A percentile compares a stretch with the other conserved stretches of the same genome.
Evolutionary conservation across 495 filamentous ascomycete species (phyloP).

Genomic region (Pyrenula massariospora): DNA sequence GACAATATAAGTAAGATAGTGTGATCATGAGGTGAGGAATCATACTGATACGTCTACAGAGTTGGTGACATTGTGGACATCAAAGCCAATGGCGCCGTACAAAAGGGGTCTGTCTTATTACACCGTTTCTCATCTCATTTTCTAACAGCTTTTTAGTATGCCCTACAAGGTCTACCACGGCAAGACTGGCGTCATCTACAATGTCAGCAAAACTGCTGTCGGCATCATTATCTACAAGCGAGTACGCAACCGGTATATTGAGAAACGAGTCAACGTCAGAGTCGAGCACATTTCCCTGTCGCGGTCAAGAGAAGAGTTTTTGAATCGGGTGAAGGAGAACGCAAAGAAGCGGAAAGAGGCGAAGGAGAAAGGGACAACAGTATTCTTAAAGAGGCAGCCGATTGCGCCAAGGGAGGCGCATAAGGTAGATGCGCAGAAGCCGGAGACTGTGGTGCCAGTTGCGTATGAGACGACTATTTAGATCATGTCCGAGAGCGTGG

Average conservation of each 20-base stretch:
- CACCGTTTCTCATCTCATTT: conserved; percentile 1
- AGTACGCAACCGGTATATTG: conserved; percentile 94
- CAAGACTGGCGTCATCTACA: conserved; percentile 96
- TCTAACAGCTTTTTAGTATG: conserved; percentile 54
- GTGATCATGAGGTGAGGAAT: conserved; percentile 2
- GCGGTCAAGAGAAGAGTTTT: conserved; percentile 88
- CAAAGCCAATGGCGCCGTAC: conserved; percentile 92
- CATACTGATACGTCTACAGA: conserved; percentile 35
- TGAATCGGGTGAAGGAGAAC: conserved; percentile 92
- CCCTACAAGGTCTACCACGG: conserved; percentile 99
- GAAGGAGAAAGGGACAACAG: conserved; percentile 72
- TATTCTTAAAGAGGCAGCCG: conserved; percentile 87
- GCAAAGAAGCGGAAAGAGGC: conserved; percentile 82
- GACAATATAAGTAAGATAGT: conserved; percentile 66
- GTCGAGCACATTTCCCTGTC: conserved; percentile 94
- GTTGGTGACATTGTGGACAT: conserved; percentile 97
- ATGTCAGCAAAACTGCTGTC: conserved; percentile 89
- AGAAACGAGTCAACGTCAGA: conserved; percentile 98
- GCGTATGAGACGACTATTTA: conserved; percentile 98
- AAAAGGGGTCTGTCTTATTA: conserved; percentile 70
- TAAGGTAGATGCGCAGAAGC: conserved; percentile 67
- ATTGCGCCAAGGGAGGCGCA: conserved; percentile 65
- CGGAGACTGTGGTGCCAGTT: conserved; percentile 84
- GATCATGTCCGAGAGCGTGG: conserved; percentile 13
- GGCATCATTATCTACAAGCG: conserved; percentile 98